Evolutionary conservation across 176 grass and related monocot species (phyloP), one percentile per base, ranked within the genome.

Genomic region (Saccharum officinarum): DNA sequence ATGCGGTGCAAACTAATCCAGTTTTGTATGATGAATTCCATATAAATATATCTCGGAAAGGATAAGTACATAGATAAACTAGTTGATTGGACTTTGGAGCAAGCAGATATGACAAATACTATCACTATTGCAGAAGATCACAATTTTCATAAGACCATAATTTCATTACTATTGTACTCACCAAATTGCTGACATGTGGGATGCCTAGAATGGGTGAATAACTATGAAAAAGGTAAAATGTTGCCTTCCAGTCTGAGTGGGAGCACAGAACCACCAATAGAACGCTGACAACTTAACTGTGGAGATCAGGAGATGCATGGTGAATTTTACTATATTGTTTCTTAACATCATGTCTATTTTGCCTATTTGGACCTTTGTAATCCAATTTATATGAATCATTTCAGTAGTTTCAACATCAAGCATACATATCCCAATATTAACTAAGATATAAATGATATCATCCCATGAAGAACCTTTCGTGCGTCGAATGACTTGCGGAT

Each of bases 401-500:
- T 60, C 31, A 73, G 79, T 59, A 67, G 37, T 59, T 88, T 60
- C 23, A 41, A 84, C 44, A 84, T 50, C 34, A 88, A 72, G 67
- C 16, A 66, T 66, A 31, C 13, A 66, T 66, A 15, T 66, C 28
- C 4, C 25, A 73, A 67, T 30, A 73, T 10, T 87, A 86, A 86
- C 30, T 73, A 86, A 79, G 60, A 52, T 20, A 87, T 10, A 71
- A 33, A 85, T 34, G 10, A 69, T 61, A 76, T 67, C 39, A 67
- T 66, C 80, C 74, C 44, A 63, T 14, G 22, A 85, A 69, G 45
- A 87, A 98, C 95, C 93, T 98, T 98, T 71, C 96, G 91, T 87
- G 93, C 96, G 73, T 98, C 96, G 79, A 98, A 98, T 25, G 96
- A 98, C 87, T 98, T 95, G 80, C 96, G 88, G 64, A 95, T 85